Conservation (phyloP, 2,329 filamentous ascomycete genomes). For the Mollisia scopiformis region DNA sequence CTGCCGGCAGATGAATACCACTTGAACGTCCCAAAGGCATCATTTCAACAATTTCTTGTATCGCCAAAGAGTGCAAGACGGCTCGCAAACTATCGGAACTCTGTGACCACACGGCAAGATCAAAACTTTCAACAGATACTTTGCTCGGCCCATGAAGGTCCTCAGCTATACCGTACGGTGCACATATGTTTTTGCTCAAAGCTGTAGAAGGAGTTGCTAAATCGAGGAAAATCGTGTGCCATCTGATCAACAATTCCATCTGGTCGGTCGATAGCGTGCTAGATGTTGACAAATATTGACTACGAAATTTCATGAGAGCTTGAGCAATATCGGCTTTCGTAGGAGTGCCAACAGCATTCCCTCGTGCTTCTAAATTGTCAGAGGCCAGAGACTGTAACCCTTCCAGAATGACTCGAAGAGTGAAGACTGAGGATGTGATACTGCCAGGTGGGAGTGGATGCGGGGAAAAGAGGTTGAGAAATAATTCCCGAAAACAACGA, state of each 20-base stretch:
- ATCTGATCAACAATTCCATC: conserved; percentile 44
- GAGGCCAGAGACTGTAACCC: conserved; percentile 46
- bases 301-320: conserved; percentile 42
- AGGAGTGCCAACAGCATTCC: conserved; percentile 40
- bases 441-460: conserved; percentile 22
- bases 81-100: conserved; percentile 42
- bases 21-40: conserved; percentile 46
- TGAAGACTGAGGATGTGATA: conserved; percentile 42
- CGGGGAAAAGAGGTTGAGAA: conserved; percentile 42
- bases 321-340: conserved; percentile 40
- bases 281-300: conserved; percentile 26
- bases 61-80: conserved; percentile 45
- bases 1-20: conserved; percentile 47
- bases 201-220: conserved; percentile 43
- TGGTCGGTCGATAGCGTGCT: conserved; percentile 40
- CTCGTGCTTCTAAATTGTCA: conserved; percentile 41
- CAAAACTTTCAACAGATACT: conserved; percentile 32
- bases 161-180: conserved; percentile 41
- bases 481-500: conserved; percentile 43
- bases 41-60: conserved; percentile 47
- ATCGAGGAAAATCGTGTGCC: conserved; percentile 47
- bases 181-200: conserved; percentile 43
- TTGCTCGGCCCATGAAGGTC: conserved; percentile 40
- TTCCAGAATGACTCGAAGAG: conserved; percentile 45
- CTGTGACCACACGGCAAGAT: conserved; percentile 41